phyloP scores from a whole-genome alignment of 805 yeast genomes.

The Candida ovalis region DNA sequence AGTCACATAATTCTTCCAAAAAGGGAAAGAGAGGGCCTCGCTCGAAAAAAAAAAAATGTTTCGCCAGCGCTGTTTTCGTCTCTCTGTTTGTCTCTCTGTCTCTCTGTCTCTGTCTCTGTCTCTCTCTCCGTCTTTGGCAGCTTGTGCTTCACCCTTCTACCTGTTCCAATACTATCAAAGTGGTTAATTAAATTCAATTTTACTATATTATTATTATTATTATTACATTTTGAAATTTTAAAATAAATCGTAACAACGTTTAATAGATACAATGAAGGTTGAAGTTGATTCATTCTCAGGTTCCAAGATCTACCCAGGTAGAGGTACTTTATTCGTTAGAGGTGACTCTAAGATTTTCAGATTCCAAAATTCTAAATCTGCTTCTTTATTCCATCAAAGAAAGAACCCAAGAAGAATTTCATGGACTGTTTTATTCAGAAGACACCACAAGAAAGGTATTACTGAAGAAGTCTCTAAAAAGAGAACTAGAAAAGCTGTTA shows the following conservation, averaged over 20 bases:
- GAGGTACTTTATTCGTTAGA: constrained; percentile 98
- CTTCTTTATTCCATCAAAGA: constrained; percentile 98
- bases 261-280: constrained; percentile 91
- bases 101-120: too few species aligned
- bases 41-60: too few species aligned
- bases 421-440: constrained; percentile 99
- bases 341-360: constrained; percentile 99
- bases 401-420: constrained; percentile 99
- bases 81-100: too few species aligned
- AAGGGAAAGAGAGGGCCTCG: too few species aligned
- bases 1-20: too few species aligned
- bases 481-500: constrained; percentile 95
- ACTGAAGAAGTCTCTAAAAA: constrained; percentile 97
- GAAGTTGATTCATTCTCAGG: constrained; percentile 99
- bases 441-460: constrained; percentile 99
- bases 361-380: constrained; percentile 96
- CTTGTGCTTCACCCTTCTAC: too few species aligned
- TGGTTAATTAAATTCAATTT: not conserved
- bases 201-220: not conserved
- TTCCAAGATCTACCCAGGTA: constrained; percentile 99
- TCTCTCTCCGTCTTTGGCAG: not conserved
- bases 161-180: too few species aligned
- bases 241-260: not conserved
- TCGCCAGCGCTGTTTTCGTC: too few species aligned
- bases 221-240: not conserved